These are phyloP conservation scores for Cryptococcus sp. DNA, from an alignment of 1,284 basidiomycete genomes.

Conservation along the genomic window DNA sequence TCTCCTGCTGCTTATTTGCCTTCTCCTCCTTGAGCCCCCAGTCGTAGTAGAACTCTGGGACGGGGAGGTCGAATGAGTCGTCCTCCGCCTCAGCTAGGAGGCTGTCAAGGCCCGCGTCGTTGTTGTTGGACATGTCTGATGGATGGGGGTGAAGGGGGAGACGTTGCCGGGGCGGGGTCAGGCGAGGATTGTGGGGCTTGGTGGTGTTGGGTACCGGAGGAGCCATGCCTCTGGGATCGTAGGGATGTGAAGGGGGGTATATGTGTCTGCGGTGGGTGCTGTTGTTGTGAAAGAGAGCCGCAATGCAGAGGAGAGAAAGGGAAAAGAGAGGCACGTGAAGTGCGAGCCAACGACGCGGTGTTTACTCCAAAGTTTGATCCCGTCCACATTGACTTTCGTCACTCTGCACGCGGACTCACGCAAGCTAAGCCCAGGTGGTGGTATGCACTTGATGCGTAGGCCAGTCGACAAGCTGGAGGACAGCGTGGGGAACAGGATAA, in stretches of 20 bases:
- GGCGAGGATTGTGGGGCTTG: neutral
- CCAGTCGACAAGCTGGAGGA: no score
- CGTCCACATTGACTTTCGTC: no score
- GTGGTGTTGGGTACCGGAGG: neutral
- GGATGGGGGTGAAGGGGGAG: no score
- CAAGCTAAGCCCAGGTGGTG: no score
- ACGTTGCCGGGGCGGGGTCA: no score
- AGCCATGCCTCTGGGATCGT: neutral
- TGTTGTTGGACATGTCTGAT: neutral
- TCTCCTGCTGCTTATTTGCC: constrained; percentile 7
- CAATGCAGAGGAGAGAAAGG: neutral
- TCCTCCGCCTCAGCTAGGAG: constrained; percentile 22
- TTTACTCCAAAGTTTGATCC: constrained; percentile 1
- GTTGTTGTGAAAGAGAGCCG: neutral
- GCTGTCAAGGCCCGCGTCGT: neutral
- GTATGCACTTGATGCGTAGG: no score
- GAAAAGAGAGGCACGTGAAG: neutral
- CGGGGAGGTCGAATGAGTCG: constrained; percentile 31
- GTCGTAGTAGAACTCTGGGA: constrained; percentile 43
- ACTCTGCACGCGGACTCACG: no score
- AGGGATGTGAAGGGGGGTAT: neutral
- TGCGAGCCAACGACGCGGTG: neutral
- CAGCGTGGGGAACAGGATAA: no score
- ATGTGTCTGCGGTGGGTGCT: neutral
- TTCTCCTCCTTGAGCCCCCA: constrained; percentile 24